Percentiles rank a stretch among this genome's conserved stretches.
phyloP scores from a whole-genome alignment of 1,284 basidiomycete species.

The Uromyces viciae-fabae region DNA sequence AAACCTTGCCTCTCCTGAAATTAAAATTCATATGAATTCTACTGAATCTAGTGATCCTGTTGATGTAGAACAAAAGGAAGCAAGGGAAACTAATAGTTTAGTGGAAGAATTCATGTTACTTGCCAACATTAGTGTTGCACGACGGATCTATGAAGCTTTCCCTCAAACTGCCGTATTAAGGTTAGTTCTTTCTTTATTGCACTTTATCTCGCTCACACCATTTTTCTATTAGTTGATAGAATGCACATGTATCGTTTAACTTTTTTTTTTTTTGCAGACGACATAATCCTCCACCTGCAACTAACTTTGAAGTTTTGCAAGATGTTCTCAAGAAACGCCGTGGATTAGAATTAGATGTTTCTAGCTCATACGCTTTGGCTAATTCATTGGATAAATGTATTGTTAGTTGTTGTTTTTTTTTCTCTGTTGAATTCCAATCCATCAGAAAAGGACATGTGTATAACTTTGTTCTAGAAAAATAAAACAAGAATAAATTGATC shows the following conservation, averaged over 20 bases:
- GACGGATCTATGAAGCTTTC: conserved; percentile 87
- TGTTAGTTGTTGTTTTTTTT: conserved; percentile 59
- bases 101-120: conserved; percentile 99
- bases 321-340: conserved; percentile 85
- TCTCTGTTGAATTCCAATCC: no score
- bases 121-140: conserved; percentile 90
- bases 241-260: not conserved
- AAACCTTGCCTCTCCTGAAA: conserved; percentile 94
- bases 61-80: conserved; percentile 93
- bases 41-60: conserved; percentile 82
- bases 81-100: conserved; percentile 88
- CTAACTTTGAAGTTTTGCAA: conserved; percentile 93
- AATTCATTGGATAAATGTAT: conserved; percentile 81
- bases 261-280: conserved; percentile 61
- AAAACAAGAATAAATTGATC: no score
- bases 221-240: not conserved
- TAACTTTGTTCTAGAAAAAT: not conserved
- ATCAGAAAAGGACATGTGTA: no score
- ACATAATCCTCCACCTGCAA: conserved; percentile 85
- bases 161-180: conserved; percentile 91
- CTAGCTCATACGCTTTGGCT: conserved; percentile 85
- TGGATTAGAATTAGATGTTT: conserved; percentile 81
- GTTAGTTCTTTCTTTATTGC: conserved; percentile 60
- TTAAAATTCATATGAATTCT: conserved; percentile 88
- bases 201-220: not conserved